These are phyloP conservation scores for Pythium scleroteichum DNA, from an alignment of 352 stramenopile species.

Conservation along the genomic window DNA sequence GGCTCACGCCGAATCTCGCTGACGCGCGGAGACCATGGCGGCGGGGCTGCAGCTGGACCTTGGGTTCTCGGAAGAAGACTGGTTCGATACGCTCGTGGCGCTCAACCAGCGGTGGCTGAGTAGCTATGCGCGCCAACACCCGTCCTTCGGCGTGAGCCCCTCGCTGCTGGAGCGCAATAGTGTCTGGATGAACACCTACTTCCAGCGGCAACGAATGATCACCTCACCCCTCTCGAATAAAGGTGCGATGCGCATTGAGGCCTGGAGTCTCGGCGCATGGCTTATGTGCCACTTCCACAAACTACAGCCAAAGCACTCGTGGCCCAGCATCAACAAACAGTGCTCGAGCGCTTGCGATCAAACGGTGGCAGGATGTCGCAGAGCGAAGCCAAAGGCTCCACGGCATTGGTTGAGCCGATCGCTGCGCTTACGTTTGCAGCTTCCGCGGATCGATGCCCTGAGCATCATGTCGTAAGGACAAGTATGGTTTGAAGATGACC, in stretches of 20 bases:
- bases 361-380: conserved; percentile 29
- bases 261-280: too few species aligned
- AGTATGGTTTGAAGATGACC: too few species aligned
- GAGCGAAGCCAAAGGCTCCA: conserved; percentile 54
- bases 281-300: too few species aligned
- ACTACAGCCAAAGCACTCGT: conserved; percentile 53
- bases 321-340: conserved; percentile 48
- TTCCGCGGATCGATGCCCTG: conserved; percentile 58
- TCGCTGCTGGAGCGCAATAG: conserved; percentile 65
- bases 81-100: conserved; percentile 53
- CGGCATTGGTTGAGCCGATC: conserved; percentile 53
- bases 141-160: conserved; percentile 53
- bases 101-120: conserved; percentile 70
- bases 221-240: conserved; percentile 57
- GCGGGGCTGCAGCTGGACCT: conserved; percentile 43
- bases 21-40: conserved; percentile 17
- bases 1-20: background rate
- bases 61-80: conserved; percentile 37
- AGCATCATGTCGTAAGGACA: conserved; percentile 50
- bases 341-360: conserved; percentile 41
- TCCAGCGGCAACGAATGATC: conserved; percentile 78
- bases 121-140: conserved; percentile 56
- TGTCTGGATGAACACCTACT: conserved; percentile 82
- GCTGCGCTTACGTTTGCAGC: conserved; percentile 63
- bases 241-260: conserved; percentile 27